Evolutionary conservation across 148 eudicot genomes (phyloP), one percentile per base, ranked within the genome.

Genomic region (Nepenthes mirabilis): DNA sequence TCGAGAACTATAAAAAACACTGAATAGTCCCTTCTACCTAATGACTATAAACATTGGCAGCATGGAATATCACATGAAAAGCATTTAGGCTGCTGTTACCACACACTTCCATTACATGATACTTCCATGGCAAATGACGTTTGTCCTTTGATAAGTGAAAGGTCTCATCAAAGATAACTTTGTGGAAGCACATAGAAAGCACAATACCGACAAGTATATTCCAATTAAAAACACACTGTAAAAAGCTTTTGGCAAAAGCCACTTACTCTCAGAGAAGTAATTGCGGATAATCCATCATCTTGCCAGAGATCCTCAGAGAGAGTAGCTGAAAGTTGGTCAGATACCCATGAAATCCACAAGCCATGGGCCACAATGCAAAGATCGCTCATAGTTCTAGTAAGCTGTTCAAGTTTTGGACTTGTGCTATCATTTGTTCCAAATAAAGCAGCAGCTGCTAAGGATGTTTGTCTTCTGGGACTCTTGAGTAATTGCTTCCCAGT

Each of bases 281-380:
- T 69, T 9, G 95, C 67, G 43, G 85, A 77, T 73, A 93, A 68
- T 48, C 82, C 90, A 67, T 88, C 95, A 72, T 93, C 99, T 60
- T 57, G 67, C 62, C 68, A 74, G 58, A 88, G 86, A 67, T 86
- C 72, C 33, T 62, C 59, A 1, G 76, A 79, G 35, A 93, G 83
- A 50, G 80, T 65, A 47, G 55, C 55, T 40, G 95, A 76, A 47
- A 93, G 95, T 69, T 88, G 91, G 68, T 79, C 82, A 47, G 96
- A 79, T 37, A 93, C 79, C 96, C 96, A 93, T 57, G 85, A 80
- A 62, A 88, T 86, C 99, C 99, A 93, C 67, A 93, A 60, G 65
- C 83, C 78, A 64, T 93, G 90, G 68, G 95, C 88, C 61, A 65
- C 75, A 58, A 86, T 61, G 65, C 83, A 80, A 36, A 88, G 91